Conservation (phyloP, 148 eudicot genomes). For the Camellia sinensis region DNA sequence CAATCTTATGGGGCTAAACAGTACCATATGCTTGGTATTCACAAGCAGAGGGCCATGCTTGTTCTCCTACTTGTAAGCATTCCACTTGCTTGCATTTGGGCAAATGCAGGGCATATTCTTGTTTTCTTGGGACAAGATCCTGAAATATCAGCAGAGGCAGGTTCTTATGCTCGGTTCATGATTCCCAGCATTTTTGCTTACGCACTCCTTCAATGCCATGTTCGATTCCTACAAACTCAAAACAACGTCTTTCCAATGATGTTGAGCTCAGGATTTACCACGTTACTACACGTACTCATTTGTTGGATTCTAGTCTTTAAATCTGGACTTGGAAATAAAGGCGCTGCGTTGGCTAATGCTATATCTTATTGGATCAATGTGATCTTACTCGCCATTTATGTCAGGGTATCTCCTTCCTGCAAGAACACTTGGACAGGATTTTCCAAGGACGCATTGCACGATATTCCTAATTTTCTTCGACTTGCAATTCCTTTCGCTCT, state of each 20-base stretch:
- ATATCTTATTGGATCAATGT: slow-evolving; percentile 57
- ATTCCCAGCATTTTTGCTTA: slow-evolving; percentile 51
- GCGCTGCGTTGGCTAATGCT: slow-evolving; percentile 58
- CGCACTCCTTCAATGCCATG: slow-evolving; percentile 50
- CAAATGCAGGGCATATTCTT: slow-evolving; percentile 42
- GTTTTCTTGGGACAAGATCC: slow-evolving; percentile 50
- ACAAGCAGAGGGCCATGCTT: slow-evolving; percentile 63
- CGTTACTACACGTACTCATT: slow-evolving; percentile 36
- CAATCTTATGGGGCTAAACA: slow-evolving; percentile 56
- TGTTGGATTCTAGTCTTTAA: slow-evolving; percentile 61
- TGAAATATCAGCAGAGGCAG: slow-evolving; percentile 53
- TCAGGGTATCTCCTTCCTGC: slow-evolving; percentile 51
- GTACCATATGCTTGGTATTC: slow-evolving; percentile 57
- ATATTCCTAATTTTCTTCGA: slow-evolving; percentile 33
- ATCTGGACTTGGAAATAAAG: slow-evolving; percentile 53
- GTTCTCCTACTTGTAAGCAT: slow-evolving; percentile 43
- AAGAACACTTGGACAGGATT: slow-evolving; percentile 58
- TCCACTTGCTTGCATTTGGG: slow-evolving; percentile 56
- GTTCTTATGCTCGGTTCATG: slow-evolving; percentile 47
- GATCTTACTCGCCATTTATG: slow-evolving; percentile 36
- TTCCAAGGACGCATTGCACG: slow-evolving; percentile 40
- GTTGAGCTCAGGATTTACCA: slow-evolving; percentile 46
- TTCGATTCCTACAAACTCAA: slow-evolving; percentile 57
- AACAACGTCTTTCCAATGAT: slow-evolving; percentile 63
- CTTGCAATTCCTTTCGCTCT: slow-evolving; percentile 61